A percentile compares a stretch with the other conserved stretches of the same genome.
Evolutionary conservation across 257 asterid genomes (phyloP).

Genomic region (Echites panduratus): DNA sequence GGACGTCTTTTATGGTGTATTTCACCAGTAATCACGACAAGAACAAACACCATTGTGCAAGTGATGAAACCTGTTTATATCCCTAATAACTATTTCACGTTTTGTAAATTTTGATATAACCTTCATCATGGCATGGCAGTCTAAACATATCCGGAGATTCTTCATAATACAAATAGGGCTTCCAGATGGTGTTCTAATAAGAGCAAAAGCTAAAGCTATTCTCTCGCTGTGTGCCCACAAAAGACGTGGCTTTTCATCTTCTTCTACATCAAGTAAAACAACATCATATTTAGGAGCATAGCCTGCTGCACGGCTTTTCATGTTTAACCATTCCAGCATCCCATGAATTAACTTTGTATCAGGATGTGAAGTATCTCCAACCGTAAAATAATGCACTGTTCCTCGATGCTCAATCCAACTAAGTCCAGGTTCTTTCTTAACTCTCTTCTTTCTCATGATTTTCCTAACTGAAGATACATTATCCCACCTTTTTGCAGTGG

Average conservation of each 20-base stretch:
- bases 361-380: slow-evolving; percentile 76
- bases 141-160: slow-evolving; percentile 71
- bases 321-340: slow-evolving; percentile 81
- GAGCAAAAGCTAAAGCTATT: slow-evolving; percentile 80
- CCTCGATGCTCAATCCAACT: slow-evolving; percentile 91
- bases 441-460: slow-evolving; percentile 63
- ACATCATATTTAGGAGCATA: slow-evolving; percentile 56
- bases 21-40: slow-evolving; percentile 90
- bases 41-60: slow-evolving; percentile 65
- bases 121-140: slow-evolving; percentile 76
- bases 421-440: slow-evolving; percentile 88
- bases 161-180: slow-evolving; percentile 74
- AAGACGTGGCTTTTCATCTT: slow-evolving; percentile 79
- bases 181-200: slow-evolving; percentile 53
- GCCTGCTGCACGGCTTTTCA: slow-evolving; percentile 47
- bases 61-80: slow-evolving; percentile 79
- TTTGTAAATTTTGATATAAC: slow-evolving; percentile 40
- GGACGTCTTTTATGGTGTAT: not conserved
- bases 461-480: slow-evolving; percentile 64
- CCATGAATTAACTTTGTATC: slow-evolving; percentile 65
- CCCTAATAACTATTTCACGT: slow-evolving; percentile 63
- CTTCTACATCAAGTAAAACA: slow-evolving; percentile 83
- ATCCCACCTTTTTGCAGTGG: slow-evolving; percentile 73
- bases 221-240: slow-evolving; percentile 93
- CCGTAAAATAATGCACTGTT: slow-evolving; percentile 65